These are phyloP conservation scores for Pestalotiopsis sp. DNA, from an alignment of 2,329 filamentous ascomycete species.

Conservation along the genomic window DNA sequence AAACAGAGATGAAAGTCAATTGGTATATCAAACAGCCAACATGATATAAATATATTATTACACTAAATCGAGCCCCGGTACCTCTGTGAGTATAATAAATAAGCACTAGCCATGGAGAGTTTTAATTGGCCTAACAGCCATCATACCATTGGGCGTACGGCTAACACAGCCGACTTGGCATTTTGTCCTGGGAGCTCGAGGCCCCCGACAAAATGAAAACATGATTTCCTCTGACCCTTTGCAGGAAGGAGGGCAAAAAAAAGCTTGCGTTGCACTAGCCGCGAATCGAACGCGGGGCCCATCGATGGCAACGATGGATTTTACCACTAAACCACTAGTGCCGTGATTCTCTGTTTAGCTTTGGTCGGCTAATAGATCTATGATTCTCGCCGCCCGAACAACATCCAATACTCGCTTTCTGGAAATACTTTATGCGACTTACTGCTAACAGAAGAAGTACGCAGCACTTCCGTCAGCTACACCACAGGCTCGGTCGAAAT, in stretches of 20 bases:
- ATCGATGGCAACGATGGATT: conserved; percentile 58
- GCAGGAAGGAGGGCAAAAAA: not conserved
- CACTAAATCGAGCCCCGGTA: not conserved
- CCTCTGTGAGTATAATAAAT: not conserved
- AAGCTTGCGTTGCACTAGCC: conserved; percentile 26
- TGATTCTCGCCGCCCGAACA: too few species aligned
- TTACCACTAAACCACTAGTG: conserved; percentile 55
- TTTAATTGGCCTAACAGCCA: not conserved
- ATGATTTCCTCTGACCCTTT: not conserved
- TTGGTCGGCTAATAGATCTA: too few species aligned
- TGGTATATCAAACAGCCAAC: not conserved
- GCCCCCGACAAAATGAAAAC: not conserved
- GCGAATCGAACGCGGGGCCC: conserved; percentile 51
- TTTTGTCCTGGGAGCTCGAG: not conserved
- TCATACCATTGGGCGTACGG: not conserved
- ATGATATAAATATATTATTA: not conserved
- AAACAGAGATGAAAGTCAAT: not conserved
- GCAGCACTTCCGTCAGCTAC: not conserved
- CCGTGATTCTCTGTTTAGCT: too few species aligned
- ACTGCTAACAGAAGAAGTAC: not conserved
- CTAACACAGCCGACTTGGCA: not conserved
- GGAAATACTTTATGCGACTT: not conserved
- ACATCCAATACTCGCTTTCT: not conserved
- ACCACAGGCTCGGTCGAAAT: not conserved
- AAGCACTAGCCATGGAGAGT: not conserved